Base-by-base conservation (phyloP, 1,139 yeast species). In the Debaryomyces sp. region DNA sequence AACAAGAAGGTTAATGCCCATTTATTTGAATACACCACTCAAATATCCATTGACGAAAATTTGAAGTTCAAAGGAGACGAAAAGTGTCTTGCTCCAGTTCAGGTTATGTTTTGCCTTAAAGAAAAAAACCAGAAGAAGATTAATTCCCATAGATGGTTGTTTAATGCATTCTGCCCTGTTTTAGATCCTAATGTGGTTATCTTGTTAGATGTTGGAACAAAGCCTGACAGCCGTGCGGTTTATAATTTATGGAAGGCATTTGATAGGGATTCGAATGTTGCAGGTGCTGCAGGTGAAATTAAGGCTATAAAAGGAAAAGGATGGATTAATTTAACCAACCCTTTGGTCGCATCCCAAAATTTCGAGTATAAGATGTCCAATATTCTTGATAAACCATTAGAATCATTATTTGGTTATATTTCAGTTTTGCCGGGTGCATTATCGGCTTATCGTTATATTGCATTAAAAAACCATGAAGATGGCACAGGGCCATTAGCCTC, bases 271-370 rank as follows among this genome's bases (percentile, higher is more conserved):
- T 90, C 97, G 1, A 91, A 92, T 60, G 96, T 92, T 48, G 99
- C 97, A 1, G 99, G 98, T 56, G 98, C 96, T 1, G 97, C 97
- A 15, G 99, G 99, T 52, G 97, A 94, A 67, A 91, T 94, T 62
- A 88, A 87, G 54, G 91, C 97, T 1, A 87, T 92, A 89, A 89
- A 88, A 59, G 98, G 98, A 40, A 87, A 84, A 62, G 87, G 85
- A 15, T 89, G 97, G 80, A 63, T 73, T 23, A 89, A 90, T 54
- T 73, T 94, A 55, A 68, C 89, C 27, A 94, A 92, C 63, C 99
- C 99, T 2, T 73, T 94, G 43, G 97, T 94, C 36, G 97, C 98
- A 0, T 90, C 97, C 0, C 99, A 94, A 66, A 92, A 94, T 66
- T 94, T 94, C 61, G 99, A 94, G 68, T 94, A 94, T 70, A 94